Evolutionary conservation across 495 filamentous ascomycete species (phyloP).

Genomic region (Podospora didyma): DNA sequence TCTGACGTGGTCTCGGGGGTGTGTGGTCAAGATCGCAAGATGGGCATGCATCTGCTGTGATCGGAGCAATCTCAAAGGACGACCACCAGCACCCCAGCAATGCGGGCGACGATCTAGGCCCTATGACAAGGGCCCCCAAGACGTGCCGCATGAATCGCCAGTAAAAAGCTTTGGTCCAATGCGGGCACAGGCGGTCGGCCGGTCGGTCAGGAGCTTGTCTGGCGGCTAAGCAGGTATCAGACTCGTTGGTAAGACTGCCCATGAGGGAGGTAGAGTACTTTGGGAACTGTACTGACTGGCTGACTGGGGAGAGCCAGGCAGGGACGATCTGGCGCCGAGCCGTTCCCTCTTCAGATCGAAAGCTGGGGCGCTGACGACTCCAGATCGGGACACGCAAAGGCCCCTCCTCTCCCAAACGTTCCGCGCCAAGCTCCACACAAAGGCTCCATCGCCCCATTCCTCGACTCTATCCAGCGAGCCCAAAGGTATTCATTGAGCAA

Average conservation of each 20-base stretch:
- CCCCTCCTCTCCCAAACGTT: neutral
- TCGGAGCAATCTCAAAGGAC: slow-evolving; percentile 17
- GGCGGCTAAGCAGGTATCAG: no score
- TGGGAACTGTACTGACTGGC: no score
- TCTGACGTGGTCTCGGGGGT: slow-evolving; percentile 7
- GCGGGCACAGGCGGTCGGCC: neutral
- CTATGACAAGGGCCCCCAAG: neutral
- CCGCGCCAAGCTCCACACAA: neutral
- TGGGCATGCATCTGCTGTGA: slow-evolving; percentile 8
- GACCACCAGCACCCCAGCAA: neutral
- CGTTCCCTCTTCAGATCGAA: slow-evolving; percentile 3
- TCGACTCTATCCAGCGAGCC: no score
- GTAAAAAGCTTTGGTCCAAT: neutral
- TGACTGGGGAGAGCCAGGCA: no score
- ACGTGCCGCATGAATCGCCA: neutral
- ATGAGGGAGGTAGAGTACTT: no score
- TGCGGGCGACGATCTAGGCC: slow-evolving; percentile 2
- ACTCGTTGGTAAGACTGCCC: no score
- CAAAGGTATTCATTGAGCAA: no score
- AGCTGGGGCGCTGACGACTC: neutral
- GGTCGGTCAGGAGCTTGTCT: no score
- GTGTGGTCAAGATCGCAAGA: slow-evolving; percentile 14
- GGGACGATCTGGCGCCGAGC: no score
- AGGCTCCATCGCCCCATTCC: neutral
- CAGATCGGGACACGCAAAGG: slow-evolving; percentile 3